Conservation (phyloP, 1,284 basidiomycete species). For the Fomitopsis pinicola region DNA sequence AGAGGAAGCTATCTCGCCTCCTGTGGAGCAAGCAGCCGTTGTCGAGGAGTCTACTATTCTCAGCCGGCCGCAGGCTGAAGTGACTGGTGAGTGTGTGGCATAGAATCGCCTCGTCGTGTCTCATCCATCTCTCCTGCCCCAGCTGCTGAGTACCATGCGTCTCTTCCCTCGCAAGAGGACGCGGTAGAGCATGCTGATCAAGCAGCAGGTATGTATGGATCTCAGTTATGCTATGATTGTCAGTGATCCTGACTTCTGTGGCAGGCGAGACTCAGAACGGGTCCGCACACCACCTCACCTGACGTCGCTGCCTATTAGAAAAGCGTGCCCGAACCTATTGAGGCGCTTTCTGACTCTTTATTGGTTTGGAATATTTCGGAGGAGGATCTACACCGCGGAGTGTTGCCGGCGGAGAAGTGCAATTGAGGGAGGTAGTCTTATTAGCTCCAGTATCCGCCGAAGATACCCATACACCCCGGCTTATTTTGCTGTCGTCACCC, state of each 20-base stretch:
- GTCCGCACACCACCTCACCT: neutral
- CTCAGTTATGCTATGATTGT: neutral
- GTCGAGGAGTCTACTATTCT: neutral
- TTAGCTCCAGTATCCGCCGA: neutral
- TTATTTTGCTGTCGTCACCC: conserved; percentile 1
- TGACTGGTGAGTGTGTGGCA: neutral
- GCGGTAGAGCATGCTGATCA: neutral
- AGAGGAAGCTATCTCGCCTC: conserved; percentile 1
- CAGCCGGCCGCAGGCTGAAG: neutral
- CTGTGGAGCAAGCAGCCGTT: neutral
- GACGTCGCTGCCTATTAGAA: neutral
- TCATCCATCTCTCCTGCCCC: neutral
- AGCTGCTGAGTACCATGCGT: neutral
- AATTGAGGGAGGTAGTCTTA: neutral
- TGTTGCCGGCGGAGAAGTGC: neutral
- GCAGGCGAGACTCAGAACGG: neutral
- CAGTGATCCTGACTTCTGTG: neutral
- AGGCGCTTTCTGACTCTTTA: neutral
- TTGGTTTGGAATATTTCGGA: neutral
- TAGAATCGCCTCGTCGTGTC: neutral
- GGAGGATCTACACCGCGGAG: neutral
- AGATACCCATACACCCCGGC: conserved; percentile 3
- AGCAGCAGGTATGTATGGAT: neutral
- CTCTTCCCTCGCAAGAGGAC: neutral
- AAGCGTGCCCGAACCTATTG: neutral